Evolutionary conservation across 1,284 basidiomycete species (phyloP).

Genomic region (Ustilago bromivora): DNA sequence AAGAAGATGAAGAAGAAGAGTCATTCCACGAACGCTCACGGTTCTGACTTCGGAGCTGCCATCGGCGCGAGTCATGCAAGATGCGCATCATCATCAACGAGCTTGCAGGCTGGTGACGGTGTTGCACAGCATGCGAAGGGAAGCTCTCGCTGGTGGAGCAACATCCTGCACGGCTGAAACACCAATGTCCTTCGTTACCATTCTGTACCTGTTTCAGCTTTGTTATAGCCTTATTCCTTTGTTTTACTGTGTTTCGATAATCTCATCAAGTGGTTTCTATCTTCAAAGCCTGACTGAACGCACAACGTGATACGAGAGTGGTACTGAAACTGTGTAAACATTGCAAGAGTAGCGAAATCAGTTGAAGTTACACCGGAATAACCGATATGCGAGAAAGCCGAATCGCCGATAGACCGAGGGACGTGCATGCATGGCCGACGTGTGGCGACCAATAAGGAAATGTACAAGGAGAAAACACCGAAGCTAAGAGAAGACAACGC

Average conservation of each 20-base stretch:
- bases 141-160: constrained; percentile 29
- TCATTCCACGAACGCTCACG: neutral
- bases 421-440: too few relatives aligned
- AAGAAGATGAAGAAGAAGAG: constrained; percentile 28
- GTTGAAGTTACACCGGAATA: too few relatives aligned
- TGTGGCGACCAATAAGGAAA: too few relatives aligned
- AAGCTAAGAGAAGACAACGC: too few relatives aligned
- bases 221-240: neutral
- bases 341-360: neutral
- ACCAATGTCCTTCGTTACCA: neutral
- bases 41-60: neutral
- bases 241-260: neutral
- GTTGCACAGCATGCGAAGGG: constrained; percentile 12
- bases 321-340: neutral
- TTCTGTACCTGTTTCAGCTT: neutral
- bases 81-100: neutral
- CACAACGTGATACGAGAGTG: neutral
- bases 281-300: neutral
- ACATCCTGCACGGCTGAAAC: constrained; percentile 19
- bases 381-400: too few relatives aligned
- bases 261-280: neutral
- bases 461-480: too few relatives aligned
- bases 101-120: neutral
- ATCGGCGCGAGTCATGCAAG: neutral
- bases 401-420: too few relatives aligned